A percentile compares a stretch with the other conserved stretches of the same genome.
These are phyloP conservation scores for Exophiala phaeomuriformis DNA, from an alignment of 2,329 filamentous ascomycete species.

Conservation along the genomic window DNA sequence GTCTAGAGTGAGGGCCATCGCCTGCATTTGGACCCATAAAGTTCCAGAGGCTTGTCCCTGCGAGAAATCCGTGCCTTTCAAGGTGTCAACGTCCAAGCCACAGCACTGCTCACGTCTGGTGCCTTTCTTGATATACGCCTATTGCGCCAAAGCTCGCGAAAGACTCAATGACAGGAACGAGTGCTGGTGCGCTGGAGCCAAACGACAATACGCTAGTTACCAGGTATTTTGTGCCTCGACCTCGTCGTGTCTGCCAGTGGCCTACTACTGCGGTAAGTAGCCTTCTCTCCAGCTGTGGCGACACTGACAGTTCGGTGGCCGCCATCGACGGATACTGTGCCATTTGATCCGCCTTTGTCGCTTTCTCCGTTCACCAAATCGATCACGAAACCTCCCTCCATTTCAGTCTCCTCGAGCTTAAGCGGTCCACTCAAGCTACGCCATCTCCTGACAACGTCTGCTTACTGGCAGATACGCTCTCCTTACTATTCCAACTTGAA, in stretches of 20 bases:
- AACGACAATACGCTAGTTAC: neutral
- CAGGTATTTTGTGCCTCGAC: neutral
- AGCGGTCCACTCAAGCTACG: neutral
- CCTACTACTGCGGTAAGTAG: too few species aligned
- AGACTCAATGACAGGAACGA: too few species aligned
- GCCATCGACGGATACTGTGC: neutral
- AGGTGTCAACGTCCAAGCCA: too few species aligned
- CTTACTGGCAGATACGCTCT: neutral
- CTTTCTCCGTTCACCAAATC: neutral
- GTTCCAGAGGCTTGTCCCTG: neutral
- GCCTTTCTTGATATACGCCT: too few species aligned
- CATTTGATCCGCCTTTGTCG: neutral
- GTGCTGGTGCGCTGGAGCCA: too few species aligned
- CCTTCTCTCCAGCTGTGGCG: neutral
- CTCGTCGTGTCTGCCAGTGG: too few species aligned
- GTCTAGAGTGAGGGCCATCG: neutral
- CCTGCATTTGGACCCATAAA: neutral
- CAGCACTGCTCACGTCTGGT: too few species aligned
- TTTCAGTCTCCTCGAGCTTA: neutral
- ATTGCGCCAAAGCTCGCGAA: too few species aligned
- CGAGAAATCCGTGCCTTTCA: too few species aligned
- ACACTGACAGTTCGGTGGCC: neutral
- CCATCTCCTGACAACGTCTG: neutral
- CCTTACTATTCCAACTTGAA: neutral
- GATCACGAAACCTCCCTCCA: neutral